phyloP scores from a whole-genome alignment of 2,329 filamentous ascomycete genomes.

The Aureobasidium sp. region DNA sequence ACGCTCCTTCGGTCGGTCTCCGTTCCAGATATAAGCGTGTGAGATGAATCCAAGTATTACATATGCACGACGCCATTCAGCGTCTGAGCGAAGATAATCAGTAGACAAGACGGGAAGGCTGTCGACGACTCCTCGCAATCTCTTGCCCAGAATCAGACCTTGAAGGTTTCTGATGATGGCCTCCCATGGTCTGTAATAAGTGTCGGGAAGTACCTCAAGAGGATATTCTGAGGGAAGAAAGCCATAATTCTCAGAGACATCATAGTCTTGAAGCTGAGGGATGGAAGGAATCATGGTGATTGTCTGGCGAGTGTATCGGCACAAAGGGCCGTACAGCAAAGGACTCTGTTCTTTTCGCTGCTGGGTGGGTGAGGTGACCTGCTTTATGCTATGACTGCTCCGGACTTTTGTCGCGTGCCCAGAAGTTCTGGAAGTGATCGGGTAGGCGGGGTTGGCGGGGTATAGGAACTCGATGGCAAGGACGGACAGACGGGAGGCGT shows the following conservation, averaged over 20 bases:
- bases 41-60: conserved; percentile 68
- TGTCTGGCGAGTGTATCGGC: not conserved
- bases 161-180: conserved; percentile 77
- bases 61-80: conserved; percentile 88
- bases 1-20: conserved; percentile 58
- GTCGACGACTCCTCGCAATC: conserved; percentile 72
- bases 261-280: conserved; percentile 62
- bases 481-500: conserved; percentile 7
- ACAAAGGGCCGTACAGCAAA: not conserved
- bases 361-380: not conserved
- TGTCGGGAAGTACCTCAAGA: conserved; percentile 70
- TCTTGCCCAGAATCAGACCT: conserved; percentile 73
- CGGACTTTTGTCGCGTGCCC: not conserved
- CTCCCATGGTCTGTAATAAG: conserved; percentile 96
- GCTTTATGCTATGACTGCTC: not conserved
- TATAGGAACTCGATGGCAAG: not conserved
- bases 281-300: conserved; percentile 33
- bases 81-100: conserved; percentile 67
- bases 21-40: conserved; percentile 87
- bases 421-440: not conserved
- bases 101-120: conserved; percentile 77
- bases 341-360: not conserved
- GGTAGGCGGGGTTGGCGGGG: conserved; percentile 9
- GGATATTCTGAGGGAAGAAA: conserved; percentile 81
- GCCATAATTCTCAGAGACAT: conserved; percentile 67